These are phyloP conservation scores for Eurotiales sp. DNA, from an alignment of 2,329 filamentous ascomycete species.

Conservation along the genomic window DNA sequence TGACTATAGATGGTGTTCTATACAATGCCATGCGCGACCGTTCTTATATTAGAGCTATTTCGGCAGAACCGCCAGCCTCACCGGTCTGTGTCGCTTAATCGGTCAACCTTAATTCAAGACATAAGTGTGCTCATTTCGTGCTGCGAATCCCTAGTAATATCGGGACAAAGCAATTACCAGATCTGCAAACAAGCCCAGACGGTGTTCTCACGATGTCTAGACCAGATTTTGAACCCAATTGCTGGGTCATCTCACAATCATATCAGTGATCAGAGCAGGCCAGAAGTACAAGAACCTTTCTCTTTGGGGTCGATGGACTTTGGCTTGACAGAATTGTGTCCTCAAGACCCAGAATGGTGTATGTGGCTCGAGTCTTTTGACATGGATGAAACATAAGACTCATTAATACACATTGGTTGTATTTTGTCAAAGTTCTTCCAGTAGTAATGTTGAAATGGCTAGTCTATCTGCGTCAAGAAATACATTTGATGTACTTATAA, in stretches of 20 bases:
- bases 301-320: constrained; percentile 1
- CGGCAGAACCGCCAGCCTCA: constrained; percentile 1
- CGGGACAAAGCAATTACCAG: not conserved
- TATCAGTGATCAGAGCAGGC: not conserved
- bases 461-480: no score
- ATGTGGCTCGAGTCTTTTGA: constrained; percentile 3
- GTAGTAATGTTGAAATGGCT: no score
- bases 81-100: not conserved
- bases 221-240: not conserved
- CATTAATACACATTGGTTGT: no score
- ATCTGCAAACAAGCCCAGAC: constrained; percentile 3
- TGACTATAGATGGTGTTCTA: not conserved
- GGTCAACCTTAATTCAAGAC: constrained; percentile 2
- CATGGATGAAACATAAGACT: not conserved
- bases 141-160: not conserved
- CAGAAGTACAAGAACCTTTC: not conserved
- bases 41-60: not conserved
- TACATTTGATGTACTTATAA: no score
- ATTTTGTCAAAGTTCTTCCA: no score
- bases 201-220: constrained; percentile 1
- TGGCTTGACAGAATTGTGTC: not conserved
- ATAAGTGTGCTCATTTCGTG: constrained; percentile 1
- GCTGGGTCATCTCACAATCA: not conserved
- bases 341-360: not conserved
- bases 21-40: not conserved